Evolutionary conservation across 2,329 filamentous ascomycete species (phyloP).

Genomic region (Diplodia intermedia): DNA sequence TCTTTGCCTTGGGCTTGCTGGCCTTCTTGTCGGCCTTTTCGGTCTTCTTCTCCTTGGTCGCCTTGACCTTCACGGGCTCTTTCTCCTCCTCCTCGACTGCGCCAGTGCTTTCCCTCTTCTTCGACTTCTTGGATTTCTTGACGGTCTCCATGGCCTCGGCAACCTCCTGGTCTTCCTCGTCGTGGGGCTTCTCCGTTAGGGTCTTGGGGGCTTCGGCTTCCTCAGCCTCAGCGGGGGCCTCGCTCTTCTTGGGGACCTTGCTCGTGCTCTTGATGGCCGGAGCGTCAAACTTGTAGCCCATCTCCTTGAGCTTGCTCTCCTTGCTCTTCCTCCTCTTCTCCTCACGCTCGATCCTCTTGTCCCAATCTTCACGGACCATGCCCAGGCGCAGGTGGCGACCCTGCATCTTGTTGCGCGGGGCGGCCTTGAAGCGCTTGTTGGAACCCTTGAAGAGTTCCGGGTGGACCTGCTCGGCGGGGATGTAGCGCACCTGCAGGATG

Average conservation of each 20-base stretch:
- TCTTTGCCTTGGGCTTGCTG: slow-evolving; percentile 30
- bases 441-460: slow-evolving; percentile 86
- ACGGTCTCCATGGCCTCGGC: slow-evolving; percentile 36
- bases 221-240: slow-evolving; percentile 28
- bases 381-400: slow-evolving; percentile 76
- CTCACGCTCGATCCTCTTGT: slow-evolving; percentile 75
- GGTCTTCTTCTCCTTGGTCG: slow-evolving; percentile 21
- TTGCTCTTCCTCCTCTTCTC: slow-evolving; percentile 72
- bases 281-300: slow-evolving; percentile 83
- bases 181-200: slow-evolving; percentile 35
- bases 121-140: slow-evolving; percentile 29
- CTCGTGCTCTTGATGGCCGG: slow-evolving; percentile 73
- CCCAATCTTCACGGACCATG: slow-evolving; percentile 77
- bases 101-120: slow-evolving; percentile 29
- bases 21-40: slow-evolving; percentile 28
- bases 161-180: slow-evolving; percentile 29
- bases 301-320: slow-evolving; percentile 74
- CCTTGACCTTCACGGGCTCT: slow-evolving; percentile 27
- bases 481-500: slow-evolving; percentile 83
- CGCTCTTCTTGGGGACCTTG: slow-evolving; percentile 53
- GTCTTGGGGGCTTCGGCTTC: slow-evolving; percentile 45
- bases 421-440: slow-evolving; percentile 85
- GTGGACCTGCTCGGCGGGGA: slow-evolving; percentile 79
- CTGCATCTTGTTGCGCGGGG: slow-evolving; percentile 87
- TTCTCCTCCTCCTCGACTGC: slow-evolving; percentile 16